These are phyloP conservation scores for Acacia melanoxylon DNA, from an alignment of 306 rosid species.

Conservation along the genomic window DNA sequence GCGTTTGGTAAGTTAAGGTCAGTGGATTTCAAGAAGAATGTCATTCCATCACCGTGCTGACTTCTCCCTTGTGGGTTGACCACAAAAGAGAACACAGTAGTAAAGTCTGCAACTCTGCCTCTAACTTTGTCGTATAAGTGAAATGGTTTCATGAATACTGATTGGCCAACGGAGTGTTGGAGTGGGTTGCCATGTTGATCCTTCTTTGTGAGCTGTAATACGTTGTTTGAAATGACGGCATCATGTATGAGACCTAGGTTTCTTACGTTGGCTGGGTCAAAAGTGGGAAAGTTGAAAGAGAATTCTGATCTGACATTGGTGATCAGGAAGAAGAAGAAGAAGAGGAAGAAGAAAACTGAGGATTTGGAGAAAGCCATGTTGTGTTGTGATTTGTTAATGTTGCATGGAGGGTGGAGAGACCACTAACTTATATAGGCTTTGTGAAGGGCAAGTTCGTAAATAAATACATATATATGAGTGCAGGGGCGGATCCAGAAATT, in stretches of 20 bases:
- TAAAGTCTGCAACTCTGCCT: not conserved
- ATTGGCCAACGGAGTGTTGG: not conserved
- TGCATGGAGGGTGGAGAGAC: not conserved
- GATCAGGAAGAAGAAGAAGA: not conserved
- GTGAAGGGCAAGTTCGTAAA: not conserved
- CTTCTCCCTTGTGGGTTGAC: not conserved
- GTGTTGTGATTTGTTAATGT: conserved; percentile 8
- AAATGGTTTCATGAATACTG: not conserved
- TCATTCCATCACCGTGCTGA: not conserved
- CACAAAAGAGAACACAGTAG: not conserved
- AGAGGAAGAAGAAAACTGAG: not conserved
- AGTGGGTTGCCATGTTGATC: not conserved
- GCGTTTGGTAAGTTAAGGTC: not conserved
- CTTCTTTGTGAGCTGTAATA: conserved; percentile 11
- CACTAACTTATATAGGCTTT: not conserved
- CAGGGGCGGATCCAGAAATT: no score
- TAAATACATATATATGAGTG: no score
- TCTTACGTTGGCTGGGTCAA: not conserved
- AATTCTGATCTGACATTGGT: conserved; percentile 12
- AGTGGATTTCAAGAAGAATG: conserved; percentile 10
- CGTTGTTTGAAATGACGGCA: not conserved
- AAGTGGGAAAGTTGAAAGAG: conserved; percentile 18
- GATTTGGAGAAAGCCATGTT: no score
- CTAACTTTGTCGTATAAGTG: not conserved
- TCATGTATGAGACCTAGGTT: not conserved